Base-by-base conservation (phyloP, 305 asterid species). In the Withania somnifera region DNA sequence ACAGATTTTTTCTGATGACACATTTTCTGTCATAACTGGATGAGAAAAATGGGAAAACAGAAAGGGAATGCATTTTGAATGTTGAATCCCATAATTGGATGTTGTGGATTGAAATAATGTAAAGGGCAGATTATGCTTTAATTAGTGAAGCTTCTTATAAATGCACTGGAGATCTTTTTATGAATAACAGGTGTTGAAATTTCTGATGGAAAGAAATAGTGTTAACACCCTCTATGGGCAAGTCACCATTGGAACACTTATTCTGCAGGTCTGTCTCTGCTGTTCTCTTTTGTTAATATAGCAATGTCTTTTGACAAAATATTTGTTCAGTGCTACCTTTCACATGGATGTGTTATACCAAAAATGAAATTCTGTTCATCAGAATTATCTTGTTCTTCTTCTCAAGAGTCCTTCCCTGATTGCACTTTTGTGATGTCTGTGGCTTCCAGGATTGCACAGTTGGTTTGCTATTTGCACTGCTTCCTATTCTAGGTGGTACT, bases 401-500 rank as follows among this genome's bases (percentile, higher is more conserved):
- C 26, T 47, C 38, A 47, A 73, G 26, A 73, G 60, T 73, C 13
- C 24, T 73, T 47, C 60, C 79, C 26, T 47, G 42, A 73, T 47
- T 47, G 20, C 24, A 47, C 56, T 73, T 24, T 73, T 47, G 79
- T 40, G 56, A 47, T 73, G 66, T 79, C 82, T 80, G 82, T 86
- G 79, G 73, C 77, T 88, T 53, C 84, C 93, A 92, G 97, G 97
- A 92, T 87, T 92, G 98, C 87, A 89, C 95, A 7, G 97, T 93
- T 78, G 97, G 98, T 82, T 89, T 92, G 91, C 88, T 93, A 83
- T 93, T 93, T 86, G 95, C 98, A 69, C 90, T 93, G 86, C 93
- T 93, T 84, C 98, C 98, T 71, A 91, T 93, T 82, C 91, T 91
- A 80, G 97, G 93, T 60, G 97, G 98, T 84, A 90, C 95, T 79